These are phyloP conservation scores for Thamnidium elegans DNA, from an alignment of 192 early-diverging fungal species.

Conservation along the genomic window DNA sequence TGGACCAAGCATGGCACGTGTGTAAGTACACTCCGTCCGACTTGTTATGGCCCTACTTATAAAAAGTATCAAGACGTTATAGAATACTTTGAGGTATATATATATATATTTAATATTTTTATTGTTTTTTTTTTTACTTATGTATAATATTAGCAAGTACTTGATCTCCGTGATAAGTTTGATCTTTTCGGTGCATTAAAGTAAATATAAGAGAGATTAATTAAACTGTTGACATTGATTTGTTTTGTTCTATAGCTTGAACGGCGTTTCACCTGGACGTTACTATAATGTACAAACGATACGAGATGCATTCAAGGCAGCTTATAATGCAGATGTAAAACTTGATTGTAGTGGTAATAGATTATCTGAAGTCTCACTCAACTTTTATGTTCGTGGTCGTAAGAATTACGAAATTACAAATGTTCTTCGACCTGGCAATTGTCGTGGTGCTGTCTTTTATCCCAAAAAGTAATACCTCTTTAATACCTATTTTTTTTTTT, in stretches of 20 bases:
- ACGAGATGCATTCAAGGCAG: constrained; percentile 37
- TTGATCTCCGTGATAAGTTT: constrained; percentile 36
- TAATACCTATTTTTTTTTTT: not conserved
- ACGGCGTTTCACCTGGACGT: constrained; percentile 49
- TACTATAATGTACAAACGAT: constrained; percentile 41
- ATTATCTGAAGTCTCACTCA: constrained; percentile 45
- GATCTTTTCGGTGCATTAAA: constrained; percentile 41
- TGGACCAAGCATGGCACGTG: constrained; percentile 52
- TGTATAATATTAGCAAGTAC: constrained; percentile 24
- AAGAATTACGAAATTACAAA: constrained; percentile 36
- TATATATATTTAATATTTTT: not conserved
- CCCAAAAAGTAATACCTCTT: constrained; percentile 26
- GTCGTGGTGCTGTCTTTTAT: constrained; percentile 28
- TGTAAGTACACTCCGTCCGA: constrained; percentile 40
- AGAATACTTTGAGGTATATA: constrained; percentile 35
- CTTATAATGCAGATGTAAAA: constrained; percentile 41
- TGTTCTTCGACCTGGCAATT: constrained; percentile 26
- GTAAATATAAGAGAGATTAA: not conserved
- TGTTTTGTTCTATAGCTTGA: constrained; percentile 13
- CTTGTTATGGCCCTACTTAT: constrained; percentile 39
- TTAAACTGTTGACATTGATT: not conserved
- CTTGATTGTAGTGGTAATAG: constrained; percentile 40
- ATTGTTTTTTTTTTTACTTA: constrained; percentile 38
- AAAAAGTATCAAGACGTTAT: constrained; percentile 39
- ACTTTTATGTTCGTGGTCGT: constrained; percentile 39